Base-by-base conservation (phyloP, 108 stramenopile species). In the Cafeteria roenbergensis region DNA sequence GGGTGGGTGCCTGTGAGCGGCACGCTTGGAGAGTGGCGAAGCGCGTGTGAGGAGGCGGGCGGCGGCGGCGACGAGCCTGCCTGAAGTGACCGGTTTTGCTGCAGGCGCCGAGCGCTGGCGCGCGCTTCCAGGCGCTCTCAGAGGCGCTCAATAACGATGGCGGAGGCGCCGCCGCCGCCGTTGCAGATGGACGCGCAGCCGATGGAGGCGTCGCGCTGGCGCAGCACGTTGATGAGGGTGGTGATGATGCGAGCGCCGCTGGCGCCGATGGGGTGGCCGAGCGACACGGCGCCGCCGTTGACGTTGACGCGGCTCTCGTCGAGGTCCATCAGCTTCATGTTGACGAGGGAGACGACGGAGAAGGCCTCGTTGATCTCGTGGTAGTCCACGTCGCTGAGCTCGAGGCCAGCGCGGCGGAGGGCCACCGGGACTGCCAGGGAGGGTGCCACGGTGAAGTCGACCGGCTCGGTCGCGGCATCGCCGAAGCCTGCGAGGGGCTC, bases 281-380 rank as follows among this genome's bases (percentile, higher is more conserved):
- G 59, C 0, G 90, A 76, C 34, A 94, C 93, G 2, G 92, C 95
- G 24, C 95, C 93, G 53, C 95, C 95, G 64, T 87, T 83, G 9
- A 89, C 87, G 80, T 97, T 97, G 0, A 97, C 88, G 56, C 63
- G 74, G 20, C 69, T 61, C 30, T 63, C 73, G 66, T 92, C 90
- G 20, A 94, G 71, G 59, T 83, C 82, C 67, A 94, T 31, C 25
- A 92, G 62, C 75, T 83, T 68, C 71, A 83, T 85, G 70, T 94
- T 97, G 8, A 87, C 92, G 56, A 94, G 68, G 0, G 93, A 84
- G 22, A 97, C 95, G 1, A 94, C 95, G 6, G 89, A 74, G 72
- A 97, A 97, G 30, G 95, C 95, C 72, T 97, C 95, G 70, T 97
- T 97, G 70, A 94, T 89, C 80, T 97, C 95, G 75, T 92, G 91